A percentile compares a stretch with the other conserved stretches of the same genome.
These are phyloP conservation scores for Aristolochia contorta DNA, from an alignment of 164 flowering plant species.

Conservation along the genomic window DNA sequence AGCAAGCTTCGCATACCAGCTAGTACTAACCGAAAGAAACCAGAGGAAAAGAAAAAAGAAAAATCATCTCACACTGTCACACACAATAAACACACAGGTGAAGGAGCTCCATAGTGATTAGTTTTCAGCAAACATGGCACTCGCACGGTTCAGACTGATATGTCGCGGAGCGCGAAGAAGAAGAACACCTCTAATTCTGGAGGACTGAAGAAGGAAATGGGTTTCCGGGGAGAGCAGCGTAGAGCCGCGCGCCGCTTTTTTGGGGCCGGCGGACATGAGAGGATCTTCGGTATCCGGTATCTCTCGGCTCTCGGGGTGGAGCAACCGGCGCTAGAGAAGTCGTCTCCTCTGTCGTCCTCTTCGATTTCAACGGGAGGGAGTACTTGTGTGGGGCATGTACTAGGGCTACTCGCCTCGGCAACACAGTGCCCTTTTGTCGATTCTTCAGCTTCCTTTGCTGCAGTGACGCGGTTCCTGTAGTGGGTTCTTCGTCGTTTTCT, in stretches of 20 bases:
- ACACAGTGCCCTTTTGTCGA: too few species aligned
- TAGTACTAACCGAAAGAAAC: background rate
- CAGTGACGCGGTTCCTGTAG: background rate
- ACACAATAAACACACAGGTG: background rate
- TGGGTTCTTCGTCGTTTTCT: slow-evolving; percentile 7
- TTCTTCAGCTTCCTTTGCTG: slow-evolving; percentile 1
- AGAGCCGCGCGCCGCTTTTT: slow-evolving; percentile 28
- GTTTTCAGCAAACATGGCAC: background rate
- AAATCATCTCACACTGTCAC: slow-evolving; percentile 5
- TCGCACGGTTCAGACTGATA: slow-evolving; percentile 9
- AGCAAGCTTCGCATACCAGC: background rate
- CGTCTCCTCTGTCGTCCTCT: background rate
- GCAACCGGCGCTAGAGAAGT: slow-evolving; percentile 8
- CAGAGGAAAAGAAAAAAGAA: background rate
- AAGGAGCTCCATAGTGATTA: background rate
- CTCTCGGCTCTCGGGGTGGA: slow-evolving; percentile 35
- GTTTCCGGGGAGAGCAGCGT: slow-evolving; percentile 9
- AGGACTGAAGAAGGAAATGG: slow-evolving; percentile 28
- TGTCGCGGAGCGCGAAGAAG: slow-evolving; percentile 23
- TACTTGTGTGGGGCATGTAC: background rate
- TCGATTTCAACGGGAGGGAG: background rate
- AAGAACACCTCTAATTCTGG: slow-evolving; percentile 47
- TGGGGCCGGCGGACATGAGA: slow-evolving; percentile 49
- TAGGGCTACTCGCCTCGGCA: too few species aligned
- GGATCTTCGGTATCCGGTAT: slow-evolving; percentile 26